Evolutionary conservation across 75 land plant genomes (phyloP), one percentile per base, ranked within the genome.

Genomic region (Chamaecyparis obtusa): DNA sequence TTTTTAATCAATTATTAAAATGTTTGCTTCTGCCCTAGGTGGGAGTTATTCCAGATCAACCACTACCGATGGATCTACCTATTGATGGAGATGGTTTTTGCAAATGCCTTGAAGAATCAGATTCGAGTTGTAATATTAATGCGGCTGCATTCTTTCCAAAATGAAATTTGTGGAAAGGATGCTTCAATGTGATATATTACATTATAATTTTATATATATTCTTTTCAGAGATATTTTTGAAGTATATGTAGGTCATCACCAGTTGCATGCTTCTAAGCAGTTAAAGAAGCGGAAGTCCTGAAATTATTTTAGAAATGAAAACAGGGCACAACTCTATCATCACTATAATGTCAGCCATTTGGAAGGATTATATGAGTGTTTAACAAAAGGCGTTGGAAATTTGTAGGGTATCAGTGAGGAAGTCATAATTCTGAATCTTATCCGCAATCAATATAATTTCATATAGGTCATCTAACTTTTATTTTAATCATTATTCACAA

Each of bases 31-130:
- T 87, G 14, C 35, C 41, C 21, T 39, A 98, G 99, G 99, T 98
- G 88, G 99, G 99, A 3, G 92, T 98, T 9, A 90, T 92, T 32
- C 99, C 99, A 41, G 97, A 98, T 87, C 92, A 90, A 84, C 95
- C 96, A 41, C 89, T 98, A 32, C 99, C 99, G 24, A 60, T 87
- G 30, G 85, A 93, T 56, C 87, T 97, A 90, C 99, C 99, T 35
- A 86, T 93, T 87, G 99, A 98, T 83, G 97, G 90, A 67, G 97
- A 95, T 16, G 88, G 91, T 15, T 95, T 98, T 86, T 98, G 99
- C 85, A 88, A 91, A 43, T 97, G 99, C 92, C 88, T 98, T 27
- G 85, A 91, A 89, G 97, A 93, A 81, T 83, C 96, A 75, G 86
- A 91, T 9, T 91, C 94, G 49, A 85, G 91, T 85, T 96, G 98